phyloP scores from a whole-genome alignment of 177 flowering plant species.

The Vitis hybrid region DNA sequence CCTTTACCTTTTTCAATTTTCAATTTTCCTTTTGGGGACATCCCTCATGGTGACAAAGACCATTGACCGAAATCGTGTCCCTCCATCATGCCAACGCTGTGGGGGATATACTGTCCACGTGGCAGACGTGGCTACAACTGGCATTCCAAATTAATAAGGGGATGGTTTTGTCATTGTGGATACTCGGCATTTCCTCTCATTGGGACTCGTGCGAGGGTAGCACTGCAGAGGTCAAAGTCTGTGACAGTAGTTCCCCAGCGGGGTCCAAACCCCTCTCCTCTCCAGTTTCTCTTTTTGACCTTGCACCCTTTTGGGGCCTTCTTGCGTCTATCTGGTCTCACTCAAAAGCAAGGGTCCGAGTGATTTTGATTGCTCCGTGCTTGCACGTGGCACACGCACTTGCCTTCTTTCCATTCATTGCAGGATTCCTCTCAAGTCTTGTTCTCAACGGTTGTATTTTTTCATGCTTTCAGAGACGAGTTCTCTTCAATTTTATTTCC shows the following conservation, averaged over 20 bases:
- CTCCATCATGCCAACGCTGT: background rate
- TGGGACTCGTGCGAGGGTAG: conserved; percentile 2
- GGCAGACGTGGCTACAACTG: background rate
- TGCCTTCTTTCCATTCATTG: no score
- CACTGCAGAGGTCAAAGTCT: conserved; percentile 25
- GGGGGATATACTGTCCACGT: background rate
- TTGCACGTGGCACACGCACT: no score
- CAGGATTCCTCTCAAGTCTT: no score
- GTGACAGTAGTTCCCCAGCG: background rate
- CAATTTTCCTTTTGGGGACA: no score
- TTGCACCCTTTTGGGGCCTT: conserved; percentile 19
- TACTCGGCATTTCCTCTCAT: background rate
- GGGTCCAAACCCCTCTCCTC: no score
- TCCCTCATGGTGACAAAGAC: conserved; percentile 2
- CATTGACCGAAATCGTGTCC: conserved; percentile 6
- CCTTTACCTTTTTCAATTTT: no score
- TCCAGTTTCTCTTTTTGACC: conserved; percentile 11
- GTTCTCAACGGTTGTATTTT: no score
- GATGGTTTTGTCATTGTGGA: background rate
- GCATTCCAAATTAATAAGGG: background rate
- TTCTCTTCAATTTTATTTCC: no score
- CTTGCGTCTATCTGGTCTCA: conserved; percentile 17
- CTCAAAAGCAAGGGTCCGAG: conserved; percentile 12
- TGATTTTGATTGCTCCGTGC: no score
- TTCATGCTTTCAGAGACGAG: no score